Evolutionary conservation across 371 early-diverging fungal species (phyloP).

Genomic region (Circinella umbellata): DNA sequence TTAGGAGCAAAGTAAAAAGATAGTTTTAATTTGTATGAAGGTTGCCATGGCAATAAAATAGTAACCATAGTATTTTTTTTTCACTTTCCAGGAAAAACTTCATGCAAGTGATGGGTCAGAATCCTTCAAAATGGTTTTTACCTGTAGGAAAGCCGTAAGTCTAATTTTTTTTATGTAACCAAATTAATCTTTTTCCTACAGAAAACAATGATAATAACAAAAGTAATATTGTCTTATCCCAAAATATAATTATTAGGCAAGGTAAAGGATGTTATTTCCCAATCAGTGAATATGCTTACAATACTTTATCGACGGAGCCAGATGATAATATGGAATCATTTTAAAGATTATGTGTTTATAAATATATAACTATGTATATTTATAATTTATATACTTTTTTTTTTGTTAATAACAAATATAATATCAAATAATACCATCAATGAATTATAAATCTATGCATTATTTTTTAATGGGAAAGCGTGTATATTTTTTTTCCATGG

Average conservation of each 20-base stretch:
- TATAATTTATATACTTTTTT: neutral
- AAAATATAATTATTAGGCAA: slow-evolving; percentile 21
- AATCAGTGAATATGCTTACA: slow-evolving; percentile 52
- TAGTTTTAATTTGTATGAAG: neutral
- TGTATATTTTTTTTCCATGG: no score
- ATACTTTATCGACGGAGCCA: slow-evolving; percentile 43
- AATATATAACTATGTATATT: neutral
- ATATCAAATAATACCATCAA: no score
- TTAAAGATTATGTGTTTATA: neutral
- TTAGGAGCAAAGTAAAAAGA: slow-evolving; percentile 45
- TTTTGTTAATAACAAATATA: no score
- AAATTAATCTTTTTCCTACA: neutral
- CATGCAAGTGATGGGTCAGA: slow-evolving; percentile 60
- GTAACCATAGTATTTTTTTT: neutral
- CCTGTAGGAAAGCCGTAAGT: slow-evolving; percentile 62
- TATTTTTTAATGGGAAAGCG: no score
- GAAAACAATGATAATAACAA: neutral
- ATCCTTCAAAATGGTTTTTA: slow-evolving; percentile 59
- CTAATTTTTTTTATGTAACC: neutral
- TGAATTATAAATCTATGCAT: no score
- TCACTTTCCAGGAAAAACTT: slow-evolving; percentile 40
- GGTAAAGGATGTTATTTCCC: slow-evolving; percentile 51
- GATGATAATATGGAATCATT: slow-evolving; percentile 22
- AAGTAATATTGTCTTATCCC: neutral
- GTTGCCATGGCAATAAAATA: no score